Base-by-base conservation (phyloP, 208 protist species). In the Wallacemonas sp. region DNA sequence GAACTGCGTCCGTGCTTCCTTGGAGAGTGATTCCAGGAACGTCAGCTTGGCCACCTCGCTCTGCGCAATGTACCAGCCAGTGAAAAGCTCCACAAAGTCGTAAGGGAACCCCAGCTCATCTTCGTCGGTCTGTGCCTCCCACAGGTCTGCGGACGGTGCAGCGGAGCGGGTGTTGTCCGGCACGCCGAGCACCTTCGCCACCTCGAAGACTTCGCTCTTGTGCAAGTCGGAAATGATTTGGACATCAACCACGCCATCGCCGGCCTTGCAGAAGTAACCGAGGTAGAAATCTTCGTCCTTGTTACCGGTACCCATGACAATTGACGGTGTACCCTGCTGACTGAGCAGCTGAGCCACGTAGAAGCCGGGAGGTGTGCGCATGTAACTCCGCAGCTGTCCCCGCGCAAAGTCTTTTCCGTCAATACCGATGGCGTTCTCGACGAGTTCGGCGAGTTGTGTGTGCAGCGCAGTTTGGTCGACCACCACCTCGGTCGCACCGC, bases 271-370 rank as follows among this genome's bases (percentile, higher is more conserved):
- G 61, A 98, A 99, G 72, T 99, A 99, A 27, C 78, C 89, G 9
- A 99, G 76, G 70, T 98, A 98, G 29, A 93, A 94, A 66, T 99
- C 97, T 66, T 98, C 97, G 64, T 98, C 97, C 81, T 87, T 96
- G 81, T 99, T 99, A 10, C 97, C 97, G 17, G 97, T 98, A 15
- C 97, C 97, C 81, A 98, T 94, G 17, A 98, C 97, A 63, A 98
- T 89, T 13, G 84, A 75, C n/a, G 95, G 92, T 0, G 55, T 84
- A 17, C 95, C 95, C 30, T 82, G 67, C 48, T 95, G 85, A 27
- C 67, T 81, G 27, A 95, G 68, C 30, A 98, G 75, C 76, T 98
- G 97, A 13, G 94, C 91, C 21, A 95, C 83, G 75, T 98, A 98
- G 73, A 93, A 98, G n/a, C 52, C 83, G 0, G 83, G 61, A 9